phyloP scores from a whole-genome alignment of 768 basidiomycete species.

The Xerocomellus chrysenteron region DNA sequence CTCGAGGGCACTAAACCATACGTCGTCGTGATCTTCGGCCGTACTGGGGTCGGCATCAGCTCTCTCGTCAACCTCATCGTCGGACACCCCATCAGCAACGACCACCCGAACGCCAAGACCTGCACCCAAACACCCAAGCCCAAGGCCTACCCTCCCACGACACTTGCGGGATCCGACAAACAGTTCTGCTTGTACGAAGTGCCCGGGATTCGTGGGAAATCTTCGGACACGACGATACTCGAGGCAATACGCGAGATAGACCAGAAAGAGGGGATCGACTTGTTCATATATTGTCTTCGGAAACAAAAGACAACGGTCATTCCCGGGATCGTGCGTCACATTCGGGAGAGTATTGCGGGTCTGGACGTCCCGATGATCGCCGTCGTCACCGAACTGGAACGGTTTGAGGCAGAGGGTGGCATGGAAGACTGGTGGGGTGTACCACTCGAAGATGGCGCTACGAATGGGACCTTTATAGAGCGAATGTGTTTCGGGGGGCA shows the following conservation, averaged over 20 bases:
- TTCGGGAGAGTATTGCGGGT: neutral
- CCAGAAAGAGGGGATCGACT: slow-evolving; percentile 13
- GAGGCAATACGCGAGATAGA: slow-evolving; percentile 18
- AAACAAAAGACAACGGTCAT: slow-evolving; percentile 17
- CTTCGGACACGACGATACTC: slow-evolving; percentile 9
- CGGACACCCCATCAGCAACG: slow-evolving; percentile 17
- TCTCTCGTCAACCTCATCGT: slow-evolving; percentile 30
- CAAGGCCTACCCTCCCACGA: neutral
- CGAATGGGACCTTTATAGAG: slow-evolving; percentile 34
- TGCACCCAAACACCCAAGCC: neutral
- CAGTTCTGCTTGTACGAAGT: slow-evolving; percentile 23
- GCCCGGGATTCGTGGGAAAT: slow-evolving; percentile 16
- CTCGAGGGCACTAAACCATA: slow-evolving; percentile 8
- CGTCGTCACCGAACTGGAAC: slow-evolving; percentile 29
- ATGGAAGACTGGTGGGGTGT: slow-evolving; percentile 36
- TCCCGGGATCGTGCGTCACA: slow-evolving; percentile 4
- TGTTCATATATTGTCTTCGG: slow-evolving; percentile 28
- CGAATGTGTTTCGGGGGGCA: slow-evolving; percentile 12
- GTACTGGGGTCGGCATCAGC: slow-evolving; percentile 29
- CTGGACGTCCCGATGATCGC: slow-evolving; percentile 20
- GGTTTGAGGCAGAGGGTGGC: slow-evolving; percentile 6
- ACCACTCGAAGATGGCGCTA: neutral
- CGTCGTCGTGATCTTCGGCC: slow-evolving; percentile 30
- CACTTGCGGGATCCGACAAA: neutral
- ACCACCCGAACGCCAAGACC: slow-evolving; percentile 9